These are phyloP conservation scores for Tetrapisispora namnaoensis DNA, from an alignment of 805 yeast genomes.

Conservation along the genomic window DNA sequence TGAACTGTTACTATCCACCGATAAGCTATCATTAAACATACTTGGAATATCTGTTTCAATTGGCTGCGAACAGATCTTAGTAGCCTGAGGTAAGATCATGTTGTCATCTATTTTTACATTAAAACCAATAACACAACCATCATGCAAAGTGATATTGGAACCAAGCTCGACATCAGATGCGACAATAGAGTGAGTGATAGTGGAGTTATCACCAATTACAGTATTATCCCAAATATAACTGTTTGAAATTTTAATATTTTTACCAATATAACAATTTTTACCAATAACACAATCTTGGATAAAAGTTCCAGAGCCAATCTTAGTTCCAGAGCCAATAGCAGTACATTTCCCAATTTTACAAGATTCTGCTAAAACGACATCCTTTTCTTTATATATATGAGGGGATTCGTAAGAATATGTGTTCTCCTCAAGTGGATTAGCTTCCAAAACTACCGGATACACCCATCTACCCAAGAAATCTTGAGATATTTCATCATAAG, in stretches of 20 bases:
- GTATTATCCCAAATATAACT: conserved; percentile 87
- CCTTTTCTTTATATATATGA: conserved; percentile 81
- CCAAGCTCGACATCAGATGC: conserved; percentile 57
- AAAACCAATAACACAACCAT: conserved; percentile 76
- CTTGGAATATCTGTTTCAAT: conserved; percentile 28
- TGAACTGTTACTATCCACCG: conserved; percentile 21
- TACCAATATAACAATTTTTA: conserved; percentile 74
- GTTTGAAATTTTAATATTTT: conserved; percentile 56
- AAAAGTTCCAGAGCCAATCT: conserved; percentile 63
- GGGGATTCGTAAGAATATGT: conserved; percentile 72
- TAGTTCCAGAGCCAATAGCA: conserved; percentile 69
- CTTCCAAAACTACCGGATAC: conserved; percentile 84
- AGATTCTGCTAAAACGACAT: conserved; percentile 87
- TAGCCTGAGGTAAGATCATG: conserved; percentile 38
- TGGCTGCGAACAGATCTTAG: conserved; percentile 44
- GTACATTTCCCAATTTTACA: conserved; percentile 75
- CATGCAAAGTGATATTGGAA: conserved; percentile 39
- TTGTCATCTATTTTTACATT: conserved; percentile 55
- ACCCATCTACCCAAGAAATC: conserved; percentile 88
- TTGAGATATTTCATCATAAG: conserved; percentile 84
- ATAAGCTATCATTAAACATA: conserved; percentile 23
- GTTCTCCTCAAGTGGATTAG: conserved; percentile 62
- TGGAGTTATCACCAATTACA: conserved; percentile 53
- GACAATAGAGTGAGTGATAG: conserved; percentile 54
- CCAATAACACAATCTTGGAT: conserved; percentile 75